Percentiles rank a stretch among this genome's conserved stretches.
phyloP scores from a whole-genome alignment of 306 rosid species.

The Quercus engelmannii region DNA sequence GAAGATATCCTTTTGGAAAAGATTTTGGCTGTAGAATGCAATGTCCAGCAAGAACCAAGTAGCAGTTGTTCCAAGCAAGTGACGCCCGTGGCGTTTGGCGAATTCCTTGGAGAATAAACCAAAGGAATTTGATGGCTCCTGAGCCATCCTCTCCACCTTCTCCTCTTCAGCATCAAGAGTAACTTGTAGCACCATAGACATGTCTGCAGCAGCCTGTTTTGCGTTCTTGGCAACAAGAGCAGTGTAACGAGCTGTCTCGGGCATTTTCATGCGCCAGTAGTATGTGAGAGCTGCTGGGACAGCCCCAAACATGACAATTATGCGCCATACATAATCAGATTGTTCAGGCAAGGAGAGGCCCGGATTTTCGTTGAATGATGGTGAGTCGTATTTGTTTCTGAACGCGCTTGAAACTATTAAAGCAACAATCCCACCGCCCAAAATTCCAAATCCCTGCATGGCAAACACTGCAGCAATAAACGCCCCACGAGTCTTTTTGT shows the following conservation, averaged over 20 bases:
- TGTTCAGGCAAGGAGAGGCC: not conserved
- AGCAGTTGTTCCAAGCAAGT: conserved; percentile 5
- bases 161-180: not conserved
- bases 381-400: not conserved
- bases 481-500: conserved; percentile 20
- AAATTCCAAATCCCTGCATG: conserved; percentile 14
- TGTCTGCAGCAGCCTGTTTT: conserved; percentile 13
- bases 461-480: conserved; percentile 15
- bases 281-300: conserved; percentile 10
- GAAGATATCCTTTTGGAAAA: conserved; percentile 17
- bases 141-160: not conserved
- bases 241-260: conserved; percentile 17
- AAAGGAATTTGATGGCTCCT: not conserved
- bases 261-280: conserved; percentile 14
- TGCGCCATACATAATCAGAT: not conserved
- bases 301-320: conserved; percentile 14
- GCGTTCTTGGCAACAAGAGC: conserved; percentile 15
- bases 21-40: conserved; percentile 12
- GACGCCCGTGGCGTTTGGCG: conserved; percentile 1
- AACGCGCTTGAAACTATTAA: not conserved
- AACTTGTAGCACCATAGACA: conserved; percentile 13
- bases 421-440: conserved; percentile 7
- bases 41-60: conserved; percentile 14
- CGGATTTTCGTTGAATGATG: not conserved
- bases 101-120: conserved; percentile 5